Evolutionary conservation across 176 grass and related monocot species (phyloP).

Genomic region (Musa troglodytarum): DNA sequence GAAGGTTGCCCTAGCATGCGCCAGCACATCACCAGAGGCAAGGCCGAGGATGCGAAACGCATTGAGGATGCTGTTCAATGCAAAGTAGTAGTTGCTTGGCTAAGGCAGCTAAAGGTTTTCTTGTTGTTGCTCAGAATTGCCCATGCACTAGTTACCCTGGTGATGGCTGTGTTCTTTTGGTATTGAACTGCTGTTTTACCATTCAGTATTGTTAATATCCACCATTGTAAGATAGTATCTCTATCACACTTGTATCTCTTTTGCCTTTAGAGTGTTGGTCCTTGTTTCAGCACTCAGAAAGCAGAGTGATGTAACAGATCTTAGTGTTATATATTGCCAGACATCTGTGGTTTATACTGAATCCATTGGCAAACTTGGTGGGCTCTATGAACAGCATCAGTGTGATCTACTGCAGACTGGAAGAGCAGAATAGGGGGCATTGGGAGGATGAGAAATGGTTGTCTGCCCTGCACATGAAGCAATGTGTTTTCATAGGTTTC

Average conservation of each 20-base stretch:
- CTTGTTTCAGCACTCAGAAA: background rate
- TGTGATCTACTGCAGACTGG: too few species aligned
- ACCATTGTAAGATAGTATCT: background rate
- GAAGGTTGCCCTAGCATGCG: slow-evolving; percentile 63
- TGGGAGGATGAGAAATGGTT: too few species aligned
- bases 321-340: too few species aligned
- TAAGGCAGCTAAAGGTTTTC: background rate
- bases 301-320: too few species aligned
- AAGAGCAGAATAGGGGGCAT: too few species aligned
- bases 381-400: background rate
- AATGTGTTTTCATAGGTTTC: too few species aligned
- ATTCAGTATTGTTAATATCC: background rate
- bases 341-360: too few species aligned
- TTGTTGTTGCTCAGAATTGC: background rate
- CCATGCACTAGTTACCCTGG: background rate
- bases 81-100: slow-evolving; percentile 28
- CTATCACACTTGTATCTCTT: background rate
- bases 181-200: background rate
- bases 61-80: slow-evolving; percentile 53
- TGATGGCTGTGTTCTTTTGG: background rate
- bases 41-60: slow-evolving; percentile 62
- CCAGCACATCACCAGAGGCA: slow-evolving; percentile 41
- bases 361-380: background rate
- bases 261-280: background rate
- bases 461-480: too few species aligned